phyloP scores from a whole-genome alignment of 1,284 basidiomycete genomes.

The Leucoagaricus sp. region DNA sequence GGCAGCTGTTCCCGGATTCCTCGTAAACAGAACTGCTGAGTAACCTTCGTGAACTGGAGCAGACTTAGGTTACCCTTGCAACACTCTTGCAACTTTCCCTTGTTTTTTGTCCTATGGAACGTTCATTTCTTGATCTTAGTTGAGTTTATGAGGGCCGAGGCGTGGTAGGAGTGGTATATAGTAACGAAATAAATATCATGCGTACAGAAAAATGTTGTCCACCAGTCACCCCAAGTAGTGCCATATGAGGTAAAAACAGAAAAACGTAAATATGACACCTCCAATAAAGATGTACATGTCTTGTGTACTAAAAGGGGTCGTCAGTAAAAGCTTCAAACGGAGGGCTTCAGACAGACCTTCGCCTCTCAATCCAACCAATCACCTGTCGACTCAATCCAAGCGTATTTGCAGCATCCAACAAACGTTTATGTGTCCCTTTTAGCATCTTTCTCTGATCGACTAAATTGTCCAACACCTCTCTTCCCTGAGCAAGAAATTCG shows the following conservation, averaged over 20 bases:
- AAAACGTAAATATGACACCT: conserved; percentile 84
- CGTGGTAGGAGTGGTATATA: no score
- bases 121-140: not conserved
- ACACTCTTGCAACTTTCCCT: no score
- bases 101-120: no score
- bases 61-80: no score
- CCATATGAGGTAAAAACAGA: conserved; percentile 91
- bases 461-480: conserved; percentile 86
- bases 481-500: conserved; percentile 88
- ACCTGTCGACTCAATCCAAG: conserved; percentile 89
- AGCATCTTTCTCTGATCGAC: conserved; percentile 90
- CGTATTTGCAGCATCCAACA: conserved; percentile 90
- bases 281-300: conserved; percentile 90
- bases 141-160: no score
- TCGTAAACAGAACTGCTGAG: not conserved
- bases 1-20: not conserved
- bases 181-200: not conserved
- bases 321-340: no score
- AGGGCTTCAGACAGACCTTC: conserved; percentile 60
- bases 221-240: conserved; percentile 74
- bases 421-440: conserved; percentile 84
- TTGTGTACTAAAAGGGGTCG: conserved; percentile 88
- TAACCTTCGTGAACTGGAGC: not conserved
- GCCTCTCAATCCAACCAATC: conserved; percentile 92
- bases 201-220: conserved; percentile 18